Conservation (phyloP, 345 rosid genomes). For the Aquilaria sinensis region DNA sequence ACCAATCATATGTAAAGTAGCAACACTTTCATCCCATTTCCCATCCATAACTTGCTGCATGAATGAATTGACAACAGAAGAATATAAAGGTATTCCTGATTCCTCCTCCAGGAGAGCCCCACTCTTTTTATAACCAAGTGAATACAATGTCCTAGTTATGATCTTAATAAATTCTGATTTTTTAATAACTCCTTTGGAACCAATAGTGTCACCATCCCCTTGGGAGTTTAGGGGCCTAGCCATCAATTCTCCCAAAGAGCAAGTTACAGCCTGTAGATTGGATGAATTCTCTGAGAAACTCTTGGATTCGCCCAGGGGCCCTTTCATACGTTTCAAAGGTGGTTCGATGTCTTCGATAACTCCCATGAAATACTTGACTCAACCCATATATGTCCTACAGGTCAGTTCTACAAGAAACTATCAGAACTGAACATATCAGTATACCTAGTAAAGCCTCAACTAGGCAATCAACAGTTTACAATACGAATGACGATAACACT, state of each 20-base stretch:
- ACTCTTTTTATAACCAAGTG: slow-evolving; percentile 60
- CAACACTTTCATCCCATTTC: slow-evolving; percentile 61
- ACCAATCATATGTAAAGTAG: slow-evolving; percentile 44
- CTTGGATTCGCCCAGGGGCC: slow-evolving; percentile 33
- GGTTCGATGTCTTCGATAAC: slow-evolving; percentile 67
- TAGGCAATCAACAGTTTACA: slow-evolving; percentile 1
- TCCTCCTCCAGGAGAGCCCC: slow-evolving; percentile 68
- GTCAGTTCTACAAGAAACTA: background rate
- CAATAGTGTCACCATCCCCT: slow-evolving; percentile 47
- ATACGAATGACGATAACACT: background rate
- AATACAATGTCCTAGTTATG: slow-evolving; percentile 56
- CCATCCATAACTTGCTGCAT: slow-evolving; percentile 52
- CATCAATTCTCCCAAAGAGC: slow-evolving; percentile 58
- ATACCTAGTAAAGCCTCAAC: too few species aligned
- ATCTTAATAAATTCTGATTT: slow-evolving; percentile 52
- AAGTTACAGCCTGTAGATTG: slow-evolving; percentile 24
- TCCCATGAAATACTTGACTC: slow-evolving; percentile 64
- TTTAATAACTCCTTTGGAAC: slow-evolving; percentile 54
- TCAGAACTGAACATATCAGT: background rate
- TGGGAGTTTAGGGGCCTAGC: slow-evolving; percentile 65
- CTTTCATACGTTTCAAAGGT: slow-evolving; percentile 55
- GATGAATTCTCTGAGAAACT: slow-evolving; percentile 32
- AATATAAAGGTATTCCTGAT: slow-evolving; percentile 52
- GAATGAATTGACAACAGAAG: slow-evolving; percentile 39
- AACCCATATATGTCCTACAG: slow-evolving; percentile 42